A percentile compares a stretch with the other conserved stretches of the same genome.
Conservation (phyloP, 768 basidiomycete genomes). For the Trametes cubensis region DNA sequence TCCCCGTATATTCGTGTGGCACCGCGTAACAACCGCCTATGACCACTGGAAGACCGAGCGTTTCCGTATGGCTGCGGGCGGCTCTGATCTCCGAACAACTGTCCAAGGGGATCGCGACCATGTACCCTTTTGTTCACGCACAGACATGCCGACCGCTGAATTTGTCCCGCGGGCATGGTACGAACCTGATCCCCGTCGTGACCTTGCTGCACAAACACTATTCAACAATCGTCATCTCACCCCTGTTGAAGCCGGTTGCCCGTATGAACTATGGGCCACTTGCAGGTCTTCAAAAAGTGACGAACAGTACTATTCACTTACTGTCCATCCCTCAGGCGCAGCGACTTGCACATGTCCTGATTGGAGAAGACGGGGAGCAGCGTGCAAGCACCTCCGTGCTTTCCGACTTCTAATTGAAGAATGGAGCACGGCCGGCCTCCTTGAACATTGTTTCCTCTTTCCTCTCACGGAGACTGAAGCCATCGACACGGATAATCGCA, state of each 20-base stretch:
- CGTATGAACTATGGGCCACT: not conserved
- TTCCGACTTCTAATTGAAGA: not conserved
- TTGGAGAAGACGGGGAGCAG: not conserved
- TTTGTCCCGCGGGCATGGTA: too few relatives aligned
- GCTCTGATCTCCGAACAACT: not conserved
- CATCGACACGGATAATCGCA: too few relatives aligned
- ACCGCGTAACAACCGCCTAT: not conserved
- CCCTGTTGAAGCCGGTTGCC: too few relatives aligned
- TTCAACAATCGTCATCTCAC: too few relatives aligned
- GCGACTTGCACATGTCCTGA: not conserved
- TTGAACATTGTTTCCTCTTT: not conserved
- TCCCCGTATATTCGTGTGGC: conserved; percentile 27
- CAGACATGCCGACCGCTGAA: too few relatives aligned
- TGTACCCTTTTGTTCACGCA: too few relatives aligned
- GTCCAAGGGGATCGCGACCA: too few relatives aligned
- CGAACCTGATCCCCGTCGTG: too few relatives aligned
- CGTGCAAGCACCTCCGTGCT: not conserved
- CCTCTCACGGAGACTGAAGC: not conserved
- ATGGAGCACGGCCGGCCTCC: not conserved
- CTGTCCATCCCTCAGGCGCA: not conserved
- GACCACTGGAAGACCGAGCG: not conserved
- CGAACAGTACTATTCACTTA: not conserved
- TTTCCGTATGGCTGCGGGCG: not conserved
- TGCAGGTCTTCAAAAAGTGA: not conserved
- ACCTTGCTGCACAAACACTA: too few relatives aligned